A percentile compares a stretch with the other conserved stretches of the same genome.
phyloP scores from a whole-genome alignment of 2,329 filamentous ascomycete species.

The Epichloe amarillans region DNA sequence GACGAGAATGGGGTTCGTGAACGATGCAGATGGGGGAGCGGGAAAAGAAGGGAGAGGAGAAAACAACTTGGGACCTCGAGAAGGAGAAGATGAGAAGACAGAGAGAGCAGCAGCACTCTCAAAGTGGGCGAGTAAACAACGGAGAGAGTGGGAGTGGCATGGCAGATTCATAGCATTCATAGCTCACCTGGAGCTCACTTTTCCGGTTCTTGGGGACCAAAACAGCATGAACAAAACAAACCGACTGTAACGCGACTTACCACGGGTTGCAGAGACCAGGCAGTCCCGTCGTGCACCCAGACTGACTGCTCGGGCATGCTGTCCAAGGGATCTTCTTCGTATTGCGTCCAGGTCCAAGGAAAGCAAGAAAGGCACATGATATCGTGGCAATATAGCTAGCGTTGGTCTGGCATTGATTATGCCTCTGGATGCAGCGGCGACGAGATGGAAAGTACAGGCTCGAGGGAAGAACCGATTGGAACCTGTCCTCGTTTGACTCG shows the following conservation, averaged over 20 bases:
- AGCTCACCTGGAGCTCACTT: slow-evolving; percentile 6
- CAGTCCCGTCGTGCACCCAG: slow-evolving; percentile 25
- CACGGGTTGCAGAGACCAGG: slow-evolving; percentile 24
- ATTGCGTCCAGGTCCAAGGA: slow-evolving; percentile 35
- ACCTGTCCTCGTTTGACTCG: neutral
- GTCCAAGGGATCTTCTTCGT: slow-evolving; percentile 27
- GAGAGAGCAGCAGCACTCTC: neutral
- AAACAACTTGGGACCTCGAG: neutral
- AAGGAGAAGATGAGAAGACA: neutral
- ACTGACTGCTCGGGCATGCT: slow-evolving; percentile 25
- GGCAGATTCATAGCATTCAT: slow-evolving; percentile 1
- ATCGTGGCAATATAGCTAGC: neutral
- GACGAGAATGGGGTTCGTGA: neutral
- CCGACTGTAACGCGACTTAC: slow-evolving; percentile 18
- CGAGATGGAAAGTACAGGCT: too few relatives aligned
- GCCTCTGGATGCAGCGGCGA: neutral
- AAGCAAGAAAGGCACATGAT: slow-evolving; percentile 44
- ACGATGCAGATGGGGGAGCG: neutral
- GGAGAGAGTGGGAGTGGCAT: neutral
- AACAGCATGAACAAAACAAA: neutral
- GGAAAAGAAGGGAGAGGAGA: neutral
- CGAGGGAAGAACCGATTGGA: too few relatives aligned
- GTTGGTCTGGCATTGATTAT: neutral
- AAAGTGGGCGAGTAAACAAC: neutral
- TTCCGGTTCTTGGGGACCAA: neutral